phyloP scores from a whole-genome alignment of 129 eudicot genomes.

The Heracleum sosnowskyi region DNA sequence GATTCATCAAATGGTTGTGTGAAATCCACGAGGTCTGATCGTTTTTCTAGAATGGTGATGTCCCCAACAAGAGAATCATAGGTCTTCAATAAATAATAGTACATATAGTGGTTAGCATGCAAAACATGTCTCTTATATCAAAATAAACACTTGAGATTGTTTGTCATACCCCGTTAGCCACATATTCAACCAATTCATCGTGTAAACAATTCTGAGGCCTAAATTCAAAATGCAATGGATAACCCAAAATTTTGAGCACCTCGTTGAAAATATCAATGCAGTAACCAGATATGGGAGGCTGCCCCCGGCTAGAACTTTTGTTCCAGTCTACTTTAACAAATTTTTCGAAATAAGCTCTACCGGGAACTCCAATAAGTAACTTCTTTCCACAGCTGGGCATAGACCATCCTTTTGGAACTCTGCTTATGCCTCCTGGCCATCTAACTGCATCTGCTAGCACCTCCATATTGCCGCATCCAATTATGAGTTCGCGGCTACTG shows the following conservation, averaged over 20 bases:
- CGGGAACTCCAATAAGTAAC: constrained; percentile 39
- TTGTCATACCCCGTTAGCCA: constrained; percentile 24
- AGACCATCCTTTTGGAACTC: constrained; percentile 29
- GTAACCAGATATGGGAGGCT: constrained; percentile 20
- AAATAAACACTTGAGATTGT: neutral
- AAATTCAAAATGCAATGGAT: constrained; percentile 33
- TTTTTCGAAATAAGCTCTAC: constrained; percentile 27
- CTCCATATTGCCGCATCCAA: constrained; percentile 6
- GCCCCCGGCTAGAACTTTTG: constrained; percentile 2
- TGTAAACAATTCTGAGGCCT: constrained; percentile 24
- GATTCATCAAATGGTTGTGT: constrained; percentile 46
- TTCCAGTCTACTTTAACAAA: constrained; percentile 38
- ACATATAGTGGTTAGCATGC: neutral
- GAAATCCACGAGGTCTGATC: constrained; percentile 34
- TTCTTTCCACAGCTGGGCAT: constrained; percentile 24
- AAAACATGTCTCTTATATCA: neutral
- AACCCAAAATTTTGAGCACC: constrained; percentile 25
- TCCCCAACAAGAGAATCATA: constrained; percentile 42
- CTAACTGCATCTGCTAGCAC: constrained; percentile 14
- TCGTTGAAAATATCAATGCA: constrained; percentile 44
- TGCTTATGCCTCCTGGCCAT: constrained; percentile 35
- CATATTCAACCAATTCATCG: constrained; percentile 8
- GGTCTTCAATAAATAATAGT: constrained; percentile 14
- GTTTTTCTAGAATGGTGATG: constrained; percentile 31
- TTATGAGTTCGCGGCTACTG: neutral